phyloP scores from a whole-genome alignment of 2,329 filamentous ascomycete species.

The Purpureocillium lavendulum region DNA sequence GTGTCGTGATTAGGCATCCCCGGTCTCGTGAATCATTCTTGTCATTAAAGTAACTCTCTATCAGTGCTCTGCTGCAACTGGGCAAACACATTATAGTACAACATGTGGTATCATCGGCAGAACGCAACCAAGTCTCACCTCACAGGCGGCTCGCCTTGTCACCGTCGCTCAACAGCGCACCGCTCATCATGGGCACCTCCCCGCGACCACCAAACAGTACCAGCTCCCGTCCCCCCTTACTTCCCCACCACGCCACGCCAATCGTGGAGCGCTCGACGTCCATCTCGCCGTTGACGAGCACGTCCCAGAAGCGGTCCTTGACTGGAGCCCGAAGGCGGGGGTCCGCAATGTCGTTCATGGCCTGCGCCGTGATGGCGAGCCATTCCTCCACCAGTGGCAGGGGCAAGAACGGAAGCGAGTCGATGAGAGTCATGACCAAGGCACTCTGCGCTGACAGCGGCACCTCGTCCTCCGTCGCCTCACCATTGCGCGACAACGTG shows the following conservation, averaged over 20 bases:
- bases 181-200: conserved; percentile 42
- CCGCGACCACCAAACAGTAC: conserved; percentile 24
- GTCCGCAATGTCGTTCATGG: conserved; percentile 58
- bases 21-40: no score
- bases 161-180: conserved; percentile 31
- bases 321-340: conserved; percentile 53
- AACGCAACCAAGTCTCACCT: conserved; percentile 3
- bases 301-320: conserved; percentile 68
- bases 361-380: conserved; percentile 62
- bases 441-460: conserved; percentile 70
- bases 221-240: conserved; percentile 43
- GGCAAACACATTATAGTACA: no score
- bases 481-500: conserved; percentile 22
- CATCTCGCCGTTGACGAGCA: conserved; percentile 74
- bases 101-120: no score
- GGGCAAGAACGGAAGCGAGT: conserved; percentile 67
- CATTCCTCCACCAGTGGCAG: conserved; percentile 68
- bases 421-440: conserved; percentile 67
- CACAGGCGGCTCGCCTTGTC: conserved; percentile 26
- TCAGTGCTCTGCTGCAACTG: no score
- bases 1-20: no score
- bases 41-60: no score
- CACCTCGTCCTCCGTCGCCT: conserved; percentile 16
- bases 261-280: conserved; percentile 75
- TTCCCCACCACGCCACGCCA: conserved; percentile 81